phyloP scores from a whole-genome alignment of 1,284 basidiomycete genomes.

The Microbotryomycetes sp. region DNA sequence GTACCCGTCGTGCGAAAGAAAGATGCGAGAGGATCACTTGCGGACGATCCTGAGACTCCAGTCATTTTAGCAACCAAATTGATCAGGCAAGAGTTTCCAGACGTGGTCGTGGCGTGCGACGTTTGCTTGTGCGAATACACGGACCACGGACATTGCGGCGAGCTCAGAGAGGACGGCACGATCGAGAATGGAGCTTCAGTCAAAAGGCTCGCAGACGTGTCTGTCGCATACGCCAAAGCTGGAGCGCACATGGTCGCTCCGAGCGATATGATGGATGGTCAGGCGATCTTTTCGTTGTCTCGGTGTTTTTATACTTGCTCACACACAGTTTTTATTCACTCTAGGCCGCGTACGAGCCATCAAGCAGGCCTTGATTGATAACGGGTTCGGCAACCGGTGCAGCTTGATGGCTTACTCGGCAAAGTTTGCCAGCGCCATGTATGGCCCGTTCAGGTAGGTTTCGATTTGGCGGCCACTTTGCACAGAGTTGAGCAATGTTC shows the following conservation, averaged over 20 bases:
- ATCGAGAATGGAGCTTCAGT: slow-evolving; percentile 65
- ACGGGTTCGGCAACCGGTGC: slow-evolving; percentile 74
- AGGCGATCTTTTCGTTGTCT: neutral
- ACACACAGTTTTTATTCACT: neutral
- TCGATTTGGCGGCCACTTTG: neutral
- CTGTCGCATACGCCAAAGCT: slow-evolving; percentile 83
- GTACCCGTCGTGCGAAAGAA: slow-evolving; percentile 65
- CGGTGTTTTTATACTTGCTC: neutral
- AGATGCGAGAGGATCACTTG: slow-evolving; percentile 76
- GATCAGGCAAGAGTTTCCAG: slow-evolving; percentile 69
- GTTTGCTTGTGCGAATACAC: slow-evolving; percentile 99
- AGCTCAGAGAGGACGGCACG: slow-evolving; percentile 32
- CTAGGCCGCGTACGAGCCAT: slow-evolving; percentile 60
- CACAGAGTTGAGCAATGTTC: neutral
- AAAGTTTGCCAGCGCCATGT: slow-evolving; percentile 93
- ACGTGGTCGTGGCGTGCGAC: slow-evolving; percentile 80
- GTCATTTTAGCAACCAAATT: slow-evolving; percentile 84
- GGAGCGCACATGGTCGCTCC: slow-evolving; percentile 98
- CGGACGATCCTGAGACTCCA: slow-evolving; percentile 82
- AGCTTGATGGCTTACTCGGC: slow-evolving; percentile 98
- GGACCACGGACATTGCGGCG: slow-evolving; percentile 92
- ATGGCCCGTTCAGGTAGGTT: slow-evolving; percentile 87
- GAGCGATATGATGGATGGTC: slow-evolving; percentile 99
- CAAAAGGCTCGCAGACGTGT: slow-evolving; percentile 80
- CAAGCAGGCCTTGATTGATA: slow-evolving; percentile 74